Base-by-base conservation (phyloP, 495 filamentous ascomycete species). In the Lasiosphaeria hispida region DNA sequence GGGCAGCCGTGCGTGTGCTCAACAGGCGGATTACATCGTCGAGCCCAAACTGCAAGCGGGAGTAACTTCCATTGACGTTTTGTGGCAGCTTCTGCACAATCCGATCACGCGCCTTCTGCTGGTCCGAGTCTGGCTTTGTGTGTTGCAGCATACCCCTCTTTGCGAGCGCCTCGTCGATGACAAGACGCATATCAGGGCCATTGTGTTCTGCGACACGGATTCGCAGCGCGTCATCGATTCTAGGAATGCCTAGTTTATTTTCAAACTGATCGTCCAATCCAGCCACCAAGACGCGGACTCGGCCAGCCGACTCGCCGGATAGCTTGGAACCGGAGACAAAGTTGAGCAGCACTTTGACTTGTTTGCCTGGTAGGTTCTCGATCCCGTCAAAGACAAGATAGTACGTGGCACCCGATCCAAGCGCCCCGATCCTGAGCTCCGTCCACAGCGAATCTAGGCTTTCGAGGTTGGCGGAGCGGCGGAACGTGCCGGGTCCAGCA, bases 331-430 rank as follows among this genome's bases (percentile, higher is more conserved):
- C 13, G 18, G 18, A 43, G 41, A 14, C 41, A 43, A 43, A 43
- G 14, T 43, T 43, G 7, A 43, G 41, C 13, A 43, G 41, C 41
- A 43, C 18, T 5, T 43, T 11, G 5, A 18, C 41, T 14, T 43
- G 41, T 5, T 30, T 30, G 5, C 23, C 5, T 5, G 23, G 58
- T 18, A 57, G 18, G 48, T 62, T 62, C 13, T 62, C 60, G 17
- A 62, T 35, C 7, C 54, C 60, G 43, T 62, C 60, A 37, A 62
- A 62, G 2, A 62, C 48, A 10, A 62, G 42, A 39, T 54, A 62
- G 41, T 62, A 62, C 2, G 23, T 35, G 1, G 48, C 42, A 2
- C 53, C 50, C 10, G 55, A 48, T 1, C 48, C 47, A 5, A 40
- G 48, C 0, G 33, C 37, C 2, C 55, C 55, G 19, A 62, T 58